Evolutionary conservation across 768 basidiomycete species (phyloP), one percentile per base, ranked within the genome.

Genomic region (Lactarius pseudohatsudake): DNA sequence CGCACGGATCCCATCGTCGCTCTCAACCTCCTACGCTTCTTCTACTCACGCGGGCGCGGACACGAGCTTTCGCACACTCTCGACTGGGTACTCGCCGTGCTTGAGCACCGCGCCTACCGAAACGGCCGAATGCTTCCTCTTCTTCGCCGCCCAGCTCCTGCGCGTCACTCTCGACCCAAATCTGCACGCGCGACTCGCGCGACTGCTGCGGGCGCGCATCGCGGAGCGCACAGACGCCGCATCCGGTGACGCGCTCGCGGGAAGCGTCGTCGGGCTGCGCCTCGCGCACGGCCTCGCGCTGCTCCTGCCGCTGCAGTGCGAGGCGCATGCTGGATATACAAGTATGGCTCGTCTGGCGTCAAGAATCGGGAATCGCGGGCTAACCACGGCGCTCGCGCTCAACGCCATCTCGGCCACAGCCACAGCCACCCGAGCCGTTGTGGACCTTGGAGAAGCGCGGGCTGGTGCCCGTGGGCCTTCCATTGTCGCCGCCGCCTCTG

Each of bases 1-100:
- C 79, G 84, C 10, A 80, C 83, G 59, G 84, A 85, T 70, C 84
- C 84, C 16, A 77, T 83, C 36, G 84, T 85, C 26, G 83, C 81
- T 68, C 79, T 82, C 45, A 85, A 85, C 62, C 77, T 79, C 13
- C 72, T 85, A 20, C 79, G 75, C 26, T 74, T 86, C 26, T 85
- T 85, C 71, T 82, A 82, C 73, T 75, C 76, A 22, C 75, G 83
- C 64, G 81, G 82, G 5, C 80, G 84, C 1, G 83, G 81, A 0
- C 70, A 74, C 9, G 80, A 86, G 57, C 77, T 86, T 0, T 71
- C 76, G 15, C 65, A 70, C 32, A 84, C 83, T 0, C 76, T 81
- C 36, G 75, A 79, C 40, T 86, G 84, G 84, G 77, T 85, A 8
- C 72, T 76, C 59, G 79, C 80, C 43, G 81, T 84, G 34, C 79